These are phyloP conservation scores for Pythium angustatum DNA, from an alignment of 352 stramenopile species.

Conservation along the genomic window DNA sequence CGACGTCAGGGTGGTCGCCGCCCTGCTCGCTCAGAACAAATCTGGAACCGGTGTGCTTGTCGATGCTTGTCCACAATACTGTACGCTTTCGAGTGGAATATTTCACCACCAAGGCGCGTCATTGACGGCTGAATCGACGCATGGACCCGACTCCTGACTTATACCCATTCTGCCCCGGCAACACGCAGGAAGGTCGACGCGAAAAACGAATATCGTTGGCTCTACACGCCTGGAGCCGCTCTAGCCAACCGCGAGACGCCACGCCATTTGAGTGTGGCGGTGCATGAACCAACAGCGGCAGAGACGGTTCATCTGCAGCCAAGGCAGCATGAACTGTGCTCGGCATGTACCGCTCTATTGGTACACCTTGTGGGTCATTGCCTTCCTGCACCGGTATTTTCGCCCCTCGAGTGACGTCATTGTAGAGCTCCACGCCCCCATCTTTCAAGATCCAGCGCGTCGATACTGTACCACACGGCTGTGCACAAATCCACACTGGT, in stretches of 20 bases:
- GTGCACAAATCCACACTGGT: conserved; percentile 12
- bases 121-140: conserved; percentile 9
- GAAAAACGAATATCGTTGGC: not conserved
- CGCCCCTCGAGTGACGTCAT: conserved; percentile 15
- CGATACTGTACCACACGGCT: conserved; percentile 5
- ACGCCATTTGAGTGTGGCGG: conserved; percentile 4
- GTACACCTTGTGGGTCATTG: too few relatives aligned
- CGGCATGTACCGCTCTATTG: too few relatives aligned
- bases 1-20: too few relatives aligned
- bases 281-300: not conserved
- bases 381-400: not conserved
- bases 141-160: not conserved
- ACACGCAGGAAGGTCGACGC: not conserved
- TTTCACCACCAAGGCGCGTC: not conserved
- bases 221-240: not conserved
- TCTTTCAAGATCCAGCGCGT: conserved; percentile 7
- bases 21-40: too few relatives aligned
- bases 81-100: too few relatives aligned
- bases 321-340: not conserved
- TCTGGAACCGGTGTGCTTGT: too few relatives aligned
- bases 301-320: not conserved
- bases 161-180: not conserved
- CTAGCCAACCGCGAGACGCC: conserved; percentile 6
- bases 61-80: too few relatives aligned
- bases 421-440: not conserved